phyloP scores from a whole-genome alignment of 129 eudicot species.

The Tagetes patula region DNA sequence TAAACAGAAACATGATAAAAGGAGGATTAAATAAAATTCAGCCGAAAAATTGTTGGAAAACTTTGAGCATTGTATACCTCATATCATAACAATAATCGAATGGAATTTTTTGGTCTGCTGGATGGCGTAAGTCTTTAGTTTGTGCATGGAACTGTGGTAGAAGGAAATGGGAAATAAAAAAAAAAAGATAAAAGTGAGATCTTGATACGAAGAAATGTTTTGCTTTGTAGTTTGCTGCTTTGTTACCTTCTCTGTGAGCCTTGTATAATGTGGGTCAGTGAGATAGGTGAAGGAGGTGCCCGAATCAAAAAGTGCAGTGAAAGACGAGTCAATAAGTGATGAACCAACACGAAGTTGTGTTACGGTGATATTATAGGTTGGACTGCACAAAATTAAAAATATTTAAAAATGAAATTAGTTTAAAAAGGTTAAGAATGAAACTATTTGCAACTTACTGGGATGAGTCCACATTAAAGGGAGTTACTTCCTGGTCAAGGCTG shows the following conservation, averaged over 20 bases:
- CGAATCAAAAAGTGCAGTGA: conserved; percentile 86
- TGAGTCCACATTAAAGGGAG: conserved; percentile 67
- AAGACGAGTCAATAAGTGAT: conserved; percentile 50
- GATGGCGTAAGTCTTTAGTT: conserved; percentile 59
- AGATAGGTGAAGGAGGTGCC: conserved; percentile 91
- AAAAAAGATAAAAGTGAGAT: not conserved
- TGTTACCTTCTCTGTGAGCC: conserved; percentile 70
- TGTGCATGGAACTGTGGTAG: conserved; percentile 67
- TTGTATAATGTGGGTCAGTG: conserved; percentile 59
- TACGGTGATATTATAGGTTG: conserved; percentile 67
- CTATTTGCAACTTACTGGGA: conserved; percentile 61
- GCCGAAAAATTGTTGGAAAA: not conserved
- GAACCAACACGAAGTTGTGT: conserved; percentile 73
- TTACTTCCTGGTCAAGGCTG: conserved; percentile 74
- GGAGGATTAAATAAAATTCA: conserved; percentile 17
- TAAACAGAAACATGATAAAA: conserved; percentile 33
- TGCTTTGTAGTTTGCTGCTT: conserved; percentile 26
- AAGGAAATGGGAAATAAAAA: not conserved
- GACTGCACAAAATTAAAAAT: conserved; percentile 45
- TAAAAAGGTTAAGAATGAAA: conserved; percentile 1
- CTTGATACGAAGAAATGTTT: not conserved
- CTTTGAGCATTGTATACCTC: conserved; percentile 50
- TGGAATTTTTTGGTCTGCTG: conserved; percentile 79
- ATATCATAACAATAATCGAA: conserved; percentile 87
- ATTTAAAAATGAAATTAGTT: not conserved